phyloP scores from a whole-genome alignment of 768 basidiomycete genomes.

The Rubroboletus pulcherrimus region DNA sequence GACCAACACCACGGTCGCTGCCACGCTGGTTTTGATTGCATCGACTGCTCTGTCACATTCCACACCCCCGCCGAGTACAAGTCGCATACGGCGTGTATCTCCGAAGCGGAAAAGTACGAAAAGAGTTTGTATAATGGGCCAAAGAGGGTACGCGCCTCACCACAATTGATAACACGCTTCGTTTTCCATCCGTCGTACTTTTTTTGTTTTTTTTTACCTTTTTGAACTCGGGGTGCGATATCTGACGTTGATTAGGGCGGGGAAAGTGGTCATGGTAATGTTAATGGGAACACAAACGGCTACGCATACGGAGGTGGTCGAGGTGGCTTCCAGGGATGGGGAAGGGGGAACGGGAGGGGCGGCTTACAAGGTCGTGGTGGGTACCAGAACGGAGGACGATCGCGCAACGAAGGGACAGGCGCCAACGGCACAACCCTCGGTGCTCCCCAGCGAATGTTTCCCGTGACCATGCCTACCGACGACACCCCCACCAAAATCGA shows the following conservation, averaged over 20 bases:
- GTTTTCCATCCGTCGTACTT: background rate
- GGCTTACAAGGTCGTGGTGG: slow-evolving; percentile 24
- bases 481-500: background rate
- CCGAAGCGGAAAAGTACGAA: slow-evolving; percentile 93
- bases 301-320: slow-evolving; percentile 14
- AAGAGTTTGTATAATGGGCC: slow-evolving; percentile 80
- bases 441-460: slow-evolving; percentile 50
- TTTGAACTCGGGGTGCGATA: background rate
- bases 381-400: slow-evolving; percentile 25
- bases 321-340: slow-evolving; percentile 20
- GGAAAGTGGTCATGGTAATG: background rate
- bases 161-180: background rate
- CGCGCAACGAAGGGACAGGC: slow-evolving; percentile 42
- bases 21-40: slow-evolving; percentile 68
- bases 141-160: slow-evolving; percentile 40
- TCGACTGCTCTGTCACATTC: slow-evolving; percentile 89
- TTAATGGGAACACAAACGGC: slow-evolving; percentile 17
- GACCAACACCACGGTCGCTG: slow-evolving; percentile 70
- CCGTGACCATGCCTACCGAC: slow-evolving; percentile 30
- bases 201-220: background rate
- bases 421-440: slow-evolving; percentile 74
- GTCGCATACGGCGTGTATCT: slow-evolving; percentile 77
- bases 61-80: slow-evolving; percentile 73
- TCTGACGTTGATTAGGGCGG: slow-evolving; percentile 4
- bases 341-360: slow-evolving; percentile 36